Conservation (phyloP, 176 grass and related monocot genomes). For the Lolium multiflorum region DNA sequence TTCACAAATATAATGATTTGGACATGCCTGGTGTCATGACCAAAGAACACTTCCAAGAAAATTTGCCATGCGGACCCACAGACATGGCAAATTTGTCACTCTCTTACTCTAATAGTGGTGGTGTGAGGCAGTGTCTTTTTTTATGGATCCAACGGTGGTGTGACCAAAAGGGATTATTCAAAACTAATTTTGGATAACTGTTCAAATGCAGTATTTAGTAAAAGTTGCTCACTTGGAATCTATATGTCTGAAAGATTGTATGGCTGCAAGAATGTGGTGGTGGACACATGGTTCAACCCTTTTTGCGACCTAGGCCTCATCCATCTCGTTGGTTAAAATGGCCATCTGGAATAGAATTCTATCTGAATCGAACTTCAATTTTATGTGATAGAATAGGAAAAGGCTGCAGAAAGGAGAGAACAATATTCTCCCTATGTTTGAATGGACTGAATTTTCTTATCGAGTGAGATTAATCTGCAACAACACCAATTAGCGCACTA, state of each 20-base stretch:
- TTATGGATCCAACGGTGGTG: neutral
- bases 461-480: constrained; percentile 1
- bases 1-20: neutral
- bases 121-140: neutral
- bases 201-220: neutral
- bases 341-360: neutral
- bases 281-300: neutral
- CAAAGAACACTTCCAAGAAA: neutral
- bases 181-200: neutral
- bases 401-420: neutral
- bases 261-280: neutral
- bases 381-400: neutral
- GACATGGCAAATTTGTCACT: neutral
- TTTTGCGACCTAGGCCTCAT: neutral
- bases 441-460: neutral
- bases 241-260: neutral
- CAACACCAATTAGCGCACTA: neutral
- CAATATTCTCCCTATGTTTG: neutral
- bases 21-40: neutral
- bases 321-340: neutral
- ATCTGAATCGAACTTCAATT: constrained; percentile 22
- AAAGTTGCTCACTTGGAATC: neutral
- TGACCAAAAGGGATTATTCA: neutral
- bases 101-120: neutral
- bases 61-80: neutral